These are phyloP conservation scores for Nicotiana obtusifolia DNA, from an alignment of 257 asterid species.

Conservation along the genomic window DNA sequence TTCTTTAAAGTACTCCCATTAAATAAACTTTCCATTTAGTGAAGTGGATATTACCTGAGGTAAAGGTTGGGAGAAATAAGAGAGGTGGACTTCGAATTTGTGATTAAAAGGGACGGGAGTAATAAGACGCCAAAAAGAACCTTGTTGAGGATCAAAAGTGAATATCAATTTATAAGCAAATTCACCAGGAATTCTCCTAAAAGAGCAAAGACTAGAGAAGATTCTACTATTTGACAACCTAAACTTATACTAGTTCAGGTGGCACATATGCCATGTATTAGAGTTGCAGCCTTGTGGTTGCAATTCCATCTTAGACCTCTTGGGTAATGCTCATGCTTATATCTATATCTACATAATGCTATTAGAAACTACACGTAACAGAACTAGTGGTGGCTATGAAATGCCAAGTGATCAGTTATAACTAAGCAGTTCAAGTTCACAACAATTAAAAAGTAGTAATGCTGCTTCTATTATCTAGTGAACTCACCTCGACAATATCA, in stretches of 20 bases:
- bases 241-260: neutral
- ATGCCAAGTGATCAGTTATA: neutral
- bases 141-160: neutral
- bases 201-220: neutral
- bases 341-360: neutral
- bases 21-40: neutral
- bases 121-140: neutral
- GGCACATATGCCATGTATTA: too few relatives aligned
- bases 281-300: neutral
- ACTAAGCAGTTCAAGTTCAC: neutral
- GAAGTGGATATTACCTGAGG: neutral
- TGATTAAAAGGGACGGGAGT: neutral
- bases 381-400: neutral
- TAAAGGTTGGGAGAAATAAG: neutral
- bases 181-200: neutral
- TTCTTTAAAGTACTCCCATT: too few relatives aligned
- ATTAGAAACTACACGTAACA: neutral
- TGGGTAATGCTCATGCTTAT: neutral
- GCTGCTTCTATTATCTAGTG: neutral
- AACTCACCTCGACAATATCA: slow-evolving; percentile 72
- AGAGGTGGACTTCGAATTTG: neutral
- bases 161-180: neutral
- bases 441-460: neutral
- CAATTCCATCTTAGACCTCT: neutral
- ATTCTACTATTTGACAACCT: neutral